Evolutionary conservation across 1,284 basidiomycete species (phyloP).

Genomic region (Vanrija pseudolonga): DNA sequence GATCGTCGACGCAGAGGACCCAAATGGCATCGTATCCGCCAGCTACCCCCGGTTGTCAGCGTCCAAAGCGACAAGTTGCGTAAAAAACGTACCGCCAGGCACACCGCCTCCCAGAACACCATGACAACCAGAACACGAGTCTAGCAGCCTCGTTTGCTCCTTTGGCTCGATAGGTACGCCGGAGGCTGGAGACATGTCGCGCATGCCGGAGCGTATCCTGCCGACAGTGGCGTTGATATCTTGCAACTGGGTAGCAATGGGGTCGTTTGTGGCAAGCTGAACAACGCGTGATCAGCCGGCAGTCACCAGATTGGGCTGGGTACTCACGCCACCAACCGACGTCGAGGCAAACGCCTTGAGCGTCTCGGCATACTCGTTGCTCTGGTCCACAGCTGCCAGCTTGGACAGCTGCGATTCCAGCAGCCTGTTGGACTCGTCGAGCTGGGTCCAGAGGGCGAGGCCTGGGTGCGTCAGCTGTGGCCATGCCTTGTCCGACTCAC

Average conservation of each 20-base stretch:
- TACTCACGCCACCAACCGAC: conserved; percentile 29
- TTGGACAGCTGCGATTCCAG: conserved; percentile 33
- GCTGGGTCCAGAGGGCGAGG: conserved; percentile 63
- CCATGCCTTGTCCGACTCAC: conserved; percentile 45
- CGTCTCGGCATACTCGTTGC: conserved; percentile 33
- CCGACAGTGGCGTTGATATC: conserved; percentile 42
- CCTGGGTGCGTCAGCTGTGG: conserved; percentile 50
- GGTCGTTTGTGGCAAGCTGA: neutral
- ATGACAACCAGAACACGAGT: conserved; percentile 68
- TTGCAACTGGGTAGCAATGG: conserved; percentile 1
- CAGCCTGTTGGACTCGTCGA: conserved; percentile 53
- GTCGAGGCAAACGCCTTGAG: conserved; percentile 11
- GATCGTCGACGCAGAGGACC: conserved; percentile 70
- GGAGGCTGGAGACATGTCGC: conserved; percentile 74
- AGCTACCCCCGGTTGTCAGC: conserved; percentile 54
- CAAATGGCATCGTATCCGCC: conserved; percentile 97
- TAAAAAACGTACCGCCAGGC: conserved; percentile 66
- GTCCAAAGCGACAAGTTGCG: neutral
- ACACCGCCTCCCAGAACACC: conserved; percentile 94
- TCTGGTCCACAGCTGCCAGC: conserved; percentile 35
- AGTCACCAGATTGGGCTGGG: neutral
- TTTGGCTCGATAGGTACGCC: conserved; percentile 87
- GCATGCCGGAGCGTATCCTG: conserved; percentile 77
- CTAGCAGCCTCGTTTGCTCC: conserved; percentile 82
- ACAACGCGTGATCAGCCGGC: neutral